Base-by-base conservation (phyloP, 768 basidiomycete genomes). In the Leccinum rimulosum region DNA sequence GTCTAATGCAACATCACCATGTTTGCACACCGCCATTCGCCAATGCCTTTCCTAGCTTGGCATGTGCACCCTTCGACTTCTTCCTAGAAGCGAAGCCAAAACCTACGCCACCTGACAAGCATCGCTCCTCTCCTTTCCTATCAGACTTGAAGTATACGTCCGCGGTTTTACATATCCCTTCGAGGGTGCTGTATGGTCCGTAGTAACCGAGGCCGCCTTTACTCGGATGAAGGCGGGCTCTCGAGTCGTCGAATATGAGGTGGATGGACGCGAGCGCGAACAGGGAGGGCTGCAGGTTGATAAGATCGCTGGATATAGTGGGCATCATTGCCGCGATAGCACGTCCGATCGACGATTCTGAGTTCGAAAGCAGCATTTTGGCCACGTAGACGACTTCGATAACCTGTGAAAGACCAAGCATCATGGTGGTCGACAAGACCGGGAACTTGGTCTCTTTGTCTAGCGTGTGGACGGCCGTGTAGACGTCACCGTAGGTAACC, bases 181-280 rank as follows among this genome's bases (percentile, higher is more conserved):
- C 77, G 12, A 83, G 56, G 10, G 84, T 85, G 4, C 80, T 86
- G 76, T 83, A 87, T 1, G 75, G 71, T 10, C 85, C 84, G 33
- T 70, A 66, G 65, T 87, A 88, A 28, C 85, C 86, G n/a, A 88
- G 74, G 2, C 86, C 86, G 4, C 86, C 86, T 57, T 84, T 74
- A 50, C 73, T 69, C 0, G 84, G 81, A 4, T 81, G 63, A 43
- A 83, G 68, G 3, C 85, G 76, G 27, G 86, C 86, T 43, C 84
- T 79, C n/a, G 84, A 83, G 66, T 88, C 86, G 50, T 87, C 84
- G 55, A 86, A 85, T 30, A 88, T 76, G 50, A 87, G 66, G 62
- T 87, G 85, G 1, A 84, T 74, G 22, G 73, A 75, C 3, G 77
- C 78, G 17, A 88, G 74, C 6, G 78, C 73, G 67, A 85, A 86